Base-by-base conservation (phyloP, 352 stramenopile genomes). In the Thraustochytrium striatum region DNA sequence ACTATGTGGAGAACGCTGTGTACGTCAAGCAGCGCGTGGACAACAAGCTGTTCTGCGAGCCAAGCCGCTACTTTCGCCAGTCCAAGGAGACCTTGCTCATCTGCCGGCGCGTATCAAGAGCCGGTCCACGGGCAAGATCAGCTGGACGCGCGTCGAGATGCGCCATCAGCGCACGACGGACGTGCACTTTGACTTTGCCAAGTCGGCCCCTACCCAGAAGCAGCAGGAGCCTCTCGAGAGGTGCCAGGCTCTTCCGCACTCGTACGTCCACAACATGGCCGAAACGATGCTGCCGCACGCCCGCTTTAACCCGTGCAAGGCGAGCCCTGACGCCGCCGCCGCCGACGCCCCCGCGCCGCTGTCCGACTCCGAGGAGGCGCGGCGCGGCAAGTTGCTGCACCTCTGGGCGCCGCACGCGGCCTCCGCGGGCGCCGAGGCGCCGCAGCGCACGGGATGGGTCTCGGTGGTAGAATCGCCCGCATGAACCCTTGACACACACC, bases 1-100 rank as follows among this genome's bases (percentile, higher is more conserved):
- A 80, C 30, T 80, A 80, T 32, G 70, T 80, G 11, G 70, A 80
- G 36, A 80, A 80, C 57, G 70, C 70, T 3, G 70, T 80, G 11
- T 72, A 35, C n/a, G 58, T 80, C 25, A 80, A 70, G 58, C 55
- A 69, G 35, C 55, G 53, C 28, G 70, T 69, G 47, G 32, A 69
- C 38, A 80, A 69, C 47, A 35, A 69, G 19, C 58, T 75, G 16
- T 81, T 43, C n/a, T 59, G 58, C 58, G 70, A 70, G 28, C 3
- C 39, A 9, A 75, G 65, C 47, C 55, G 28, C 0, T 80, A 72
- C 41, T 78, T 80, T 58, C 55, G 58, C 9, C 70, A 80, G 58
- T 69, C 58, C 39, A 80, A 80, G 28, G 70, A 80, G 11, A 80
- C 70, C 5, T 25, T 69, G 0, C 41, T 80, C 19, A 80, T 80